Conservation (phyloP, 2,329 filamentous ascomycete genomes). For the Aureobasidium sp. region DNA sequence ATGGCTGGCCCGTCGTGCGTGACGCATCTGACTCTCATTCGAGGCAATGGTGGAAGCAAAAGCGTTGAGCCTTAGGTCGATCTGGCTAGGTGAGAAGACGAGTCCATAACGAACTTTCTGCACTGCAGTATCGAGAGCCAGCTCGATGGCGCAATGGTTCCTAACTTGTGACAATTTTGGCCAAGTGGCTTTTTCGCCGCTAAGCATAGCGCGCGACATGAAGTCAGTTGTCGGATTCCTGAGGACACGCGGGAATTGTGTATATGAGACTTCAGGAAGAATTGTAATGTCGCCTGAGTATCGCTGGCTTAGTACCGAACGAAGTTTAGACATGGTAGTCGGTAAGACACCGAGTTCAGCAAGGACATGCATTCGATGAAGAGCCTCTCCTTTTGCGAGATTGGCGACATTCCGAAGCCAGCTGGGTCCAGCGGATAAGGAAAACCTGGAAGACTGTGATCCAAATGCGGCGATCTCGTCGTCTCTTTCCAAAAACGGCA, state of each 20-base stretch:
- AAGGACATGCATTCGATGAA: constrained; percentile 74
- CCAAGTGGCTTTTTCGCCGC: constrained; percentile 85
- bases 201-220: constrained; percentile 69
- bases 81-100: constrained; percentile 61
- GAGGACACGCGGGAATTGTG: constrained; percentile 69
- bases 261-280: constrained; percentile 67
- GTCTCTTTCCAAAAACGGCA: constrained; percentile 75
- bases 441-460: constrained; percentile 28
- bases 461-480: constrained; percentile 37
- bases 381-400: constrained; percentile 69
- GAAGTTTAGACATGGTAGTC: constrained; percentile 59
- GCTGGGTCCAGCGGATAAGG: constrained; percentile 39
- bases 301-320: constrained; percentile 77
- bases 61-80: constrained; percentile 44
- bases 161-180: constrained; percentile 78
- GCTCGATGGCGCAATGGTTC: constrained; percentile 81
- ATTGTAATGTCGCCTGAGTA: constrained; percentile 97
- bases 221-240: constrained; percentile 81
- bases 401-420: constrained; percentile 64
- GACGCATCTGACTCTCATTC: neutral
- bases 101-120: constrained; percentile 61
- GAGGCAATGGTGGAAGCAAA: constrained; percentile 15
- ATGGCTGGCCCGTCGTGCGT: constrained; percentile 6
- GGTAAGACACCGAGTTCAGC: constrained; percentile 75
- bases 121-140: constrained; percentile 72